phyloP scores from a whole-genome alignment of 441 rosid species.

The Gossypium schwendimanii region DNA sequence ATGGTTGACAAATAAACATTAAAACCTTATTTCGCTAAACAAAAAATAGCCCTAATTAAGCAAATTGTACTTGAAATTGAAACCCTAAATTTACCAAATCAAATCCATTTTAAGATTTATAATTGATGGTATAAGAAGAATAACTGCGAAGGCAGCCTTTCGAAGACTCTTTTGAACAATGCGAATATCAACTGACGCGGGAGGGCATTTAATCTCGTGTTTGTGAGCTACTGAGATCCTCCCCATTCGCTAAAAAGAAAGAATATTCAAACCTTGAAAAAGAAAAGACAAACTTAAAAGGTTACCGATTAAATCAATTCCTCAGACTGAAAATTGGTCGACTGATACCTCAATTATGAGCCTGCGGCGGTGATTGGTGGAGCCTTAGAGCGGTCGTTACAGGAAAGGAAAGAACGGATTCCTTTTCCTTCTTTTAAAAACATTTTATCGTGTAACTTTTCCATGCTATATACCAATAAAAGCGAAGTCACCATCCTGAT shows the following conservation, averaged over 20 bases:
- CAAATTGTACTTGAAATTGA: too few species aligned
- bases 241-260: conserved; percentile 26
- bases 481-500: too few species aligned
- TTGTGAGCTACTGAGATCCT: conserved; percentile 34
- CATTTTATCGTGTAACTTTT: too few species aligned
- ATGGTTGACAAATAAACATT: too few species aligned
- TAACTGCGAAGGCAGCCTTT: conserved; percentile 23
- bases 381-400: not conserved
- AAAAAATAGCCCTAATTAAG: too few species aligned
- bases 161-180: conserved; percentile 39
- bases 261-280: not conserved
- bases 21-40: too few species aligned
- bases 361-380: not conserved
- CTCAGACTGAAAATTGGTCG: not conserved
- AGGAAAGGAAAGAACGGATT: not conserved
- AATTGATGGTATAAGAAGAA: conserved; percentile 28
- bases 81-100: too few species aligned
- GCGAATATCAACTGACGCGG: conserved; percentile 49
- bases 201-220: conserved; percentile 34
- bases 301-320: not conserved
- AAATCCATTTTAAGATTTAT: too few species aligned
- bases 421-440: too few species aligned
- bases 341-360: not conserved
- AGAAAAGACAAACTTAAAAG: not conserved
- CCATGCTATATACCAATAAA: too few species aligned